Base-by-base conservation (phyloP, 176 grass and related monocot species). In the Cenchrus fungigraminus region DNA sequence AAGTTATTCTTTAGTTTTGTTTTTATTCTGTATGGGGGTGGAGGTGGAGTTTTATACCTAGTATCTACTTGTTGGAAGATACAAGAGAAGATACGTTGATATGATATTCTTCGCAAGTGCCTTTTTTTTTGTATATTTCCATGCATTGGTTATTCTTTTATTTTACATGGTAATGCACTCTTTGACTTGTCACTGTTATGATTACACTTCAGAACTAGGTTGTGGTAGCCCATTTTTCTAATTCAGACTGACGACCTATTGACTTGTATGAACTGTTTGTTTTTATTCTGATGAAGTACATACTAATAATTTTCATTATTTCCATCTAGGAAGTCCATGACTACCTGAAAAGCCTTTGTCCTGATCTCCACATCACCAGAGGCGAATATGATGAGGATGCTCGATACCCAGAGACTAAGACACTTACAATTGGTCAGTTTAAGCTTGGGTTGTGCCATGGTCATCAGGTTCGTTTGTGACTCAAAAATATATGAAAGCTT, bases 281-380 rank as follows among this genome's bases (percentile, higher is more conserved):
- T 88, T 77, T 67, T 85, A 16, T 56, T 74, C 42, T 54, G 51
- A 34, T 54, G n/a, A 78, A 74, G 2, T 79, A 49, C 12, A 12
- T 22, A 28, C 64, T 60, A 52, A 82, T 51, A 80, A 56, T 49
- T 71, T 82, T 37, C 16, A 59, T 63, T 28, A 67, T 43, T 47
- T 83, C 60, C 42, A 29, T 78, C 6, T 88, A 99, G 94, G 97
- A 99, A 89, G 77, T 99, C 65, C 90, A 99, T 91, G 97, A 99
- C 76, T 97, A 99, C 73, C 86, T 99, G 79, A 99, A 99, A 88
- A 92, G 92, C 90, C 94, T 99, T 79, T 99, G 97, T 64, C 97
- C 97, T 79, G 94, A 94, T 88, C 89, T 97, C 75, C 94, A 99
- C 82, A 89, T 94, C 65, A 92, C 97, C 28, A 85, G 88, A 89